phyloP scores from a whole-genome alignment of 805 yeast genomes.

The Saccharomycopsis babjevae region DNA sequence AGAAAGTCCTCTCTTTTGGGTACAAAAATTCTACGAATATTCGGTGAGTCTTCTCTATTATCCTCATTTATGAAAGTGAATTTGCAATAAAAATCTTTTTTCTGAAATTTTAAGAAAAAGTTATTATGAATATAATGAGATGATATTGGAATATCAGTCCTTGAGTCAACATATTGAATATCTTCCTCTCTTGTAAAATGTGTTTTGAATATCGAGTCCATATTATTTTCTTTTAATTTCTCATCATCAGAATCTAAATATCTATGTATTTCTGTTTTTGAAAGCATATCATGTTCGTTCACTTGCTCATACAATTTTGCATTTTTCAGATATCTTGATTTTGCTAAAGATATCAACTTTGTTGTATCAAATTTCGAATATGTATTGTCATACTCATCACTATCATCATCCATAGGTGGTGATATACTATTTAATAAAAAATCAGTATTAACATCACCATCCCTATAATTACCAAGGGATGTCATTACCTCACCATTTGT shows the following conservation, averaged over 20 bases:
- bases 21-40: slow-evolving; percentile 5
- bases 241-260: not conserved
- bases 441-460: not conserved
- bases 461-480: not conserved
- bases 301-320: not conserved
- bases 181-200: not conserved
- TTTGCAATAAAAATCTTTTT: slow-evolving; percentile 16
- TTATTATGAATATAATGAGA: not conserved
- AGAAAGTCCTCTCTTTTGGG: slow-evolving; percentile 8
- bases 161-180: slow-evolving; percentile 8
- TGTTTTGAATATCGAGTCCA: not conserved
- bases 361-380: slow-evolving; percentile 2
- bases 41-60: not conserved
- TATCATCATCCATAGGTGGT: not conserved
- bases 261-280: not conserved
- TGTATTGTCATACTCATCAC: not conserved
- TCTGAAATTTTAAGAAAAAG: slow-evolving; percentile 10
- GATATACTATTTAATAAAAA: not conserved
- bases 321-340: not conserved
- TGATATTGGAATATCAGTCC: not conserved
- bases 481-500: not conserved
- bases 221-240: not conserved
- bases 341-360: slow-evolving; percentile 4
- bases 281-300: not conserved
- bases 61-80: slow-evolving; percentile 8